These are phyloP conservation scores for Globisporangium perplexum DNA, from an alignment of 352 stramenopile genomes.

Conservation along the genomic window DNA sequence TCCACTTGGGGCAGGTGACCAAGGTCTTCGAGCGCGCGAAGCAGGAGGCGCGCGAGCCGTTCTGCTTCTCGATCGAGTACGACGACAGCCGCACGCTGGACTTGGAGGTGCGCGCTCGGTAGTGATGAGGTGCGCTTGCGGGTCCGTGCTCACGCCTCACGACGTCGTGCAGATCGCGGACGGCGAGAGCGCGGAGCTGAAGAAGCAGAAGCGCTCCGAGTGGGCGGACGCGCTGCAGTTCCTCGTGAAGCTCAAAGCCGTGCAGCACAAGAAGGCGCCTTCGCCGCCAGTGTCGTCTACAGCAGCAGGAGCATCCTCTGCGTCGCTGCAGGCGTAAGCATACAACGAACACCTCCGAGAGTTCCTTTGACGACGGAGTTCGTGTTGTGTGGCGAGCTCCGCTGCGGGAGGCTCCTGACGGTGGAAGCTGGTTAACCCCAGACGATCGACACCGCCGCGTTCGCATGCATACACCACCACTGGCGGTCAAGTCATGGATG, in stretches of 20 bases:
- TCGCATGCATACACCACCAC: background rate
- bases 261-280: slow-evolving; percentile 18
- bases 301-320: background rate
- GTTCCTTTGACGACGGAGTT: too few relatives aligned
- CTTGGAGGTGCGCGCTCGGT: slow-evolving; percentile 34
- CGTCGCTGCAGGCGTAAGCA: background rate
- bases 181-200: slow-evolving; percentile 51
- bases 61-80: slow-evolving; percentile 76
- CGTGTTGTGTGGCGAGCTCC: too few relatives aligned
- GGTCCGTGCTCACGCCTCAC: background rate
- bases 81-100: slow-evolving; percentile 71
- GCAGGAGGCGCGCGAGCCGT: slow-evolving; percentile 36
- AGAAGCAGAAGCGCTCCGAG: slow-evolving; percentile 50
- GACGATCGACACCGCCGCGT: background rate
- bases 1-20: slow-evolving; percentile 46
- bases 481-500: background rate
- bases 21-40: slow-evolving; percentile 63
- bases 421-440: too few relatives aligned
- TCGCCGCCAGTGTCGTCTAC: background rate
- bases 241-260: slow-evolving; percentile 58
- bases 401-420: too few relatives aligned
- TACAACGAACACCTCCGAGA: background rate
- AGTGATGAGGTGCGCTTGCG: background rate
- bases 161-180: slow-evolving; percentile 38
- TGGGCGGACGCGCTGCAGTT: slow-evolving; percentile 73